These are phyloP conservation scores for Yarrowia osloensis DNA, from an alignment of 805 yeast species.

Conservation along the genomic window DNA sequence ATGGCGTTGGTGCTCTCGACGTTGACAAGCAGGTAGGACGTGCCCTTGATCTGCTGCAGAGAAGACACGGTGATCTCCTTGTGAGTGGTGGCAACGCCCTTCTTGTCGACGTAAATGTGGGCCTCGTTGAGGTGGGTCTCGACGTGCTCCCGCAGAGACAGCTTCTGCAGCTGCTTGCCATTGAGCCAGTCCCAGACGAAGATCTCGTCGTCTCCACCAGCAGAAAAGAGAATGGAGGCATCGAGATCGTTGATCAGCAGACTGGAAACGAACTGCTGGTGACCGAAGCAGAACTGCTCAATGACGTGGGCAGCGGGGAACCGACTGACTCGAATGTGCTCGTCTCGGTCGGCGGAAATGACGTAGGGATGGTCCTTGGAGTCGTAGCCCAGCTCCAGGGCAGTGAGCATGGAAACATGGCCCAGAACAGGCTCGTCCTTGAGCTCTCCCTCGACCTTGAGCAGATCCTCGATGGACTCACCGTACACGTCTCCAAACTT, in stretches of 20 bases:
- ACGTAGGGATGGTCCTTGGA: conserved; percentile 54
- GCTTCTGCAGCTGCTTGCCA: conserved; percentile 51
- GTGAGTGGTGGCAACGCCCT: conserved; percentile 19
- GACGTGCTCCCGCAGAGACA: conserved; percentile 51
- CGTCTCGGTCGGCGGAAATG: conserved; percentile 90
- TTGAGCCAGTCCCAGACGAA: conserved; percentile 78
- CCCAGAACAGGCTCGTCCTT: conserved; percentile 74
- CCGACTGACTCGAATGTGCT: conserved; percentile 82
- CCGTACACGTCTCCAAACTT: conserved; percentile 94
- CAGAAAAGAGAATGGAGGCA: conserved; percentile 62
- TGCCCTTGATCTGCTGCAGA: conserved; percentile 42
- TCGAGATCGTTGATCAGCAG: conserved; percentile 59
- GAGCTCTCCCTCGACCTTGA: conserved; percentile 39
- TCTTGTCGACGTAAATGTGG: conserved; percentile 54
- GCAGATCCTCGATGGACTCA: conserved; percentile 35
- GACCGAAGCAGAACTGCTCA: conserved; percentile 84
- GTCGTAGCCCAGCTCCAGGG: conserved; percentile 52
- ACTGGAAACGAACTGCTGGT: conserved; percentile 74
- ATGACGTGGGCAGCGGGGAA: conserved; percentile 79
- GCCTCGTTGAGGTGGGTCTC: conserved; percentile 52
- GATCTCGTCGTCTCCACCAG: conserved; percentile 85
- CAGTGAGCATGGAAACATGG: conserved; percentile 96
- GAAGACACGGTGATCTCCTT: conserved; percentile 36
- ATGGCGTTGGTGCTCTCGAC: conserved; percentile 38
- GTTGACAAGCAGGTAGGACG: conserved; percentile 41